Conservation (phyloP, 2,329 filamentous ascomycete species). For the Neophaeococcomyces mojaviensis region DNA sequence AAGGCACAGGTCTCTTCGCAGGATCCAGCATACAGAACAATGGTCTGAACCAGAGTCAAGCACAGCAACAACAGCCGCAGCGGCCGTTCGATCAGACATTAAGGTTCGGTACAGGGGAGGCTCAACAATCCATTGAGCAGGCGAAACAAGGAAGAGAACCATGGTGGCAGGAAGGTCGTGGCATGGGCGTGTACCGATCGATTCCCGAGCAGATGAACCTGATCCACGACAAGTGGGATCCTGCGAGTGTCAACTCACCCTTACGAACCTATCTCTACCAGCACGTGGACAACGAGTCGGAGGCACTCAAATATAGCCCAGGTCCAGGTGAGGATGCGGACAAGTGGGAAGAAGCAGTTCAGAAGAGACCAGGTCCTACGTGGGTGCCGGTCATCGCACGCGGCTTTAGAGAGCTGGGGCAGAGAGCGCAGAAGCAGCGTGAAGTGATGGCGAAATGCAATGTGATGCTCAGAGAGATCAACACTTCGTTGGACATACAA, state of each 20-base stretch:
- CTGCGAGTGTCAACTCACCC: constrained; percentile 42
- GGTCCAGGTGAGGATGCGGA: constrained; percentile 50
- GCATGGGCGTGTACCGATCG: constrained; percentile 47
- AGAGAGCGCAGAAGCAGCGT: constrained; percentile 50
- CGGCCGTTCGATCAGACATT: constrained; percentile 35
- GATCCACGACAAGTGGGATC: constrained; percentile 57
- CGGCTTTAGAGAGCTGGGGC: constrained; percentile 53
- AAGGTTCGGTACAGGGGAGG: constrained; percentile 32
- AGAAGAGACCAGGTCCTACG: constrained; percentile 49
- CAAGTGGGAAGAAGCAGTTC: constrained; percentile 58
- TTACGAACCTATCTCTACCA: constrained; percentile 60
- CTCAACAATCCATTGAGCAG: constrained; percentile 37
- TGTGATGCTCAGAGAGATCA: constrained; percentile 57
- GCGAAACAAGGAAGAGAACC: constrained; percentile 29
- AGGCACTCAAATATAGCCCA: constrained; percentile 55
- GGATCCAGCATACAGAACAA: constrained; percentile 13
- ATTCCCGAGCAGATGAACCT: constrained; percentile 54
- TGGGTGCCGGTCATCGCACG: constrained; percentile 54
- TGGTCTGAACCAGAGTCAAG: constrained; percentile 16
- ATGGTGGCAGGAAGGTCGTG: constrained; percentile 15
- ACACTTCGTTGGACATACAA: constrained; percentile 51
- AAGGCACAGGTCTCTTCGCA: constrained; percentile 17
- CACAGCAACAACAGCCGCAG: constrained; percentile 30
- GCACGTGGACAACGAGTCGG: constrained; percentile 46
- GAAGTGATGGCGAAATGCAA: constrained; percentile 52